Evolutionary conservation across 768 basidiomycete genomes (phyloP), one percentile per base, ranked within the genome.

Genomic region (Lentinula sp.): DNA sequence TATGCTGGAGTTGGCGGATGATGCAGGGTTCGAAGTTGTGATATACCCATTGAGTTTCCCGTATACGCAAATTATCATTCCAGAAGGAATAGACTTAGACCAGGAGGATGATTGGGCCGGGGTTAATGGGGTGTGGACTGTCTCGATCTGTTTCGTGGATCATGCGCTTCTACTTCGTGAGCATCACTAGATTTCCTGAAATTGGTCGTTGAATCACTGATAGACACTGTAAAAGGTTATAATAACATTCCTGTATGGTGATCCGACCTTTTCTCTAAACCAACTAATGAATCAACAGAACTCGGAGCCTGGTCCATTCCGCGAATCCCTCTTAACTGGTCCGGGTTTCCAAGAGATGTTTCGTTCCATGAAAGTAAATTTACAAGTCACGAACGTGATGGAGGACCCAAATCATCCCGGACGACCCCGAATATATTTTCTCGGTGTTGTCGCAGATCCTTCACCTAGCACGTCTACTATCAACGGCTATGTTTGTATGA

Each of bases 131-230:
- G 36, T 70, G 15, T 90, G 88, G 88, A 71, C 74, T 4, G 79
- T 84, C 12, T 79, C 81, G n/a, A 89, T 88, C 66, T 84, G 81
- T 57, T 90, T 87, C 66, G 79, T 81, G 57, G 87, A 90, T 68
- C 87, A 90, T 66, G 72, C 85, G 5, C 85, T 85, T 51, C 76
- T 90, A 41, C 65, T 87, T 45, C 72, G 87, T 90, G 66, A 69
- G 86, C 74, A 13, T 55, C 37, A 37, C 13, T 70, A 32, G 65
- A 67, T 56, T 63, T 18, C 33, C 52, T 36, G 2, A 16, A n/a
- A 36, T 18, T 36, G 20, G 60, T 8, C n/a, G 12, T 50, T 35
- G 5, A 23, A 39, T 43, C 6, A 6, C 13, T 41, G 18, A 32
- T 51, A 20, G 23, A 28, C 28, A 32, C 59, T 39, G 20, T n/a